Conservation (phyloP, 2,329 filamentous ascomycete species). For the Neonectria coccinea region DNA sequence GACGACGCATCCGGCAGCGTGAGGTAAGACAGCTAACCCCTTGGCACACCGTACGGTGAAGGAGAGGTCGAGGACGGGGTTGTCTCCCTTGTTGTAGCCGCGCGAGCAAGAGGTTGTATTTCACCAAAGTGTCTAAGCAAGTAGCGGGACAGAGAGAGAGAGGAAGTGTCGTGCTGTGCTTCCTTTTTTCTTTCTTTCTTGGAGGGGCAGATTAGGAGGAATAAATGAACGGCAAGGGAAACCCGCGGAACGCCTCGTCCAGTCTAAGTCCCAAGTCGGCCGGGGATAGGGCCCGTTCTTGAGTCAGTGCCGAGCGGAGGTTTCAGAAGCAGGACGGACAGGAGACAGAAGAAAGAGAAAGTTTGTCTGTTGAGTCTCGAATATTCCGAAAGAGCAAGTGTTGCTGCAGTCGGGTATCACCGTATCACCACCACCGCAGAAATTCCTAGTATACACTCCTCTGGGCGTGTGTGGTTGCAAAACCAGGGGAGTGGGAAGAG, state of each 20-base stretch:
- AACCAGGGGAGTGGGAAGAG: not conserved
- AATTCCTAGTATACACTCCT: not conserved
- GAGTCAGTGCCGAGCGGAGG: constrained; percentile 1
- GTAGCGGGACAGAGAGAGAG: not conserved
- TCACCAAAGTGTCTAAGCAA: not conserved
- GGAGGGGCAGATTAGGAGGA: not conserved
- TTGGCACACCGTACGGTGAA: constrained; percentile 31
- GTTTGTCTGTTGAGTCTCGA: not conserved
- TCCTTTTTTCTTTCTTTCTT: not conserved
- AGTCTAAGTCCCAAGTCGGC: not conserved
- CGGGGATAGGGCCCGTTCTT: not conserved
- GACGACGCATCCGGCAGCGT: constrained; percentile 25
- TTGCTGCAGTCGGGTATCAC: not conserved
- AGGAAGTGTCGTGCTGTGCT: not conserved
- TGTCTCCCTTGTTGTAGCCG: constrained; percentile 16
- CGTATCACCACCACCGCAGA: constrained; percentile 1
- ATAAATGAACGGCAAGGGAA: not conserved
- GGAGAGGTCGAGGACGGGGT: constrained; percentile 12
- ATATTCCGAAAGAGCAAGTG: not conserved
- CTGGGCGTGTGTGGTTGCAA: not conserved
- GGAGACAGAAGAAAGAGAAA: not conserved
- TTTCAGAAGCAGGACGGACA: not conserved
- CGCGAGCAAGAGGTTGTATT: not conserved
- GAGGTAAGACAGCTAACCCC: constrained; percentile 29
- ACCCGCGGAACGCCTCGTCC: not conserved